Evolutionary conservation across 2,329 filamentous ascomycete genomes (phyloP).

Genomic region (Hypoxylon sp.): DNA sequence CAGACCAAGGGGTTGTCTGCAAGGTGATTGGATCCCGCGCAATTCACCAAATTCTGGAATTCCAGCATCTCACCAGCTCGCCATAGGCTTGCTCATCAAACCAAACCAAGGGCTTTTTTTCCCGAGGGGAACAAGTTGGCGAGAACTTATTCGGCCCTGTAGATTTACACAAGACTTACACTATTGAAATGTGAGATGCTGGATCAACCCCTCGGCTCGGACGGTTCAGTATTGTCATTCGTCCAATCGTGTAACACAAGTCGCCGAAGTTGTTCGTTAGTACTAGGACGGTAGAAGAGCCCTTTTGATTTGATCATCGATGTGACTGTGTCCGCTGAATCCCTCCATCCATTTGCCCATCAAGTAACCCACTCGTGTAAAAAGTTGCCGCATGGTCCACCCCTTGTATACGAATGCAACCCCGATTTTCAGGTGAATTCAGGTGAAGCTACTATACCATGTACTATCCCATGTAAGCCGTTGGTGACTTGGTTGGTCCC

Average conservation of each 20-base stretch:
- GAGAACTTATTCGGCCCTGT: conserved; percentile 25
- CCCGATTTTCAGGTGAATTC: conserved; percentile 54
- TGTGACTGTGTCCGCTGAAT: conserved; percentile 37
- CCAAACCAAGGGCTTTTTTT: conserved; percentile 7
- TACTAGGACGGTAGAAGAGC: conserved; percentile 20
- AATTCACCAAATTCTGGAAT: conserved; percentile 35
- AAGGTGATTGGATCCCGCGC: conserved; percentile 42
- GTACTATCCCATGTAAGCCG: conserved; percentile 33
- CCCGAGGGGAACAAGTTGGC: conserved; percentile 18
- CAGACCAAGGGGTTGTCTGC: conserved; percentile 17
- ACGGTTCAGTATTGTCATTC: conserved; percentile 42
- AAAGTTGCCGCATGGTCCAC: conserved; percentile 43
- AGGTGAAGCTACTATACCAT: conserved; percentile 49
- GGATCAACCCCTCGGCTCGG: conserved; percentile 41
- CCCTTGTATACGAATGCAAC: conserved; percentile 41
- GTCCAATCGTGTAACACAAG: conserved; percentile 49
- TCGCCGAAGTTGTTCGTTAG: conserved; percentile 44
- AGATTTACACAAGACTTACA: conserved; percentile 43
- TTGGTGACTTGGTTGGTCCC: conserved; percentile 26
- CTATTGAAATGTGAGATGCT: conserved; percentile 44
- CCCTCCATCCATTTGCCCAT: conserved; percentile 38
- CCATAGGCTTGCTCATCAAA: conserved; percentile 9
- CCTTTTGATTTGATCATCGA: conserved; percentile 24
- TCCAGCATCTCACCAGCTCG: conserved; percentile 25
- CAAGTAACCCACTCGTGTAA: conserved; percentile 35